These are phyloP conservation scores for Alisma plantagoaquatica DNA, from an alignment of 106 monocot species.

Conservation along the genomic window DNA sequence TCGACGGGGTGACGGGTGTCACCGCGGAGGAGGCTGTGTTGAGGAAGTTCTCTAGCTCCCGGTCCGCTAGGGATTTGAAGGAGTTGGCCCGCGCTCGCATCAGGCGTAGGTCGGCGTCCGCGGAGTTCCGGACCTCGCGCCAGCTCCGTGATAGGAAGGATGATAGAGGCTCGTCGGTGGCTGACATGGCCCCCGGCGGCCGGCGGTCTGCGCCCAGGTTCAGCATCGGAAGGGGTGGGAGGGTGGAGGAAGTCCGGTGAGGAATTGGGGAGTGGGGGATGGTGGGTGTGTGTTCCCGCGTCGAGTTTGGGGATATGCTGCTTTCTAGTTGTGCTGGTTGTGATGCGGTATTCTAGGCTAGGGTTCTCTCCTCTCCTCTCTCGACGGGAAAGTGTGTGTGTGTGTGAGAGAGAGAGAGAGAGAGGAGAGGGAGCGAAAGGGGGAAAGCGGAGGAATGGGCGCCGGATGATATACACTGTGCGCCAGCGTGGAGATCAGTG, in stretches of 20 bases:
- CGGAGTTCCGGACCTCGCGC: slow-evolving; percentile 79
- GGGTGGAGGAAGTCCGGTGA: not conserved
- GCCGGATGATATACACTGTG: too few relatives aligned
- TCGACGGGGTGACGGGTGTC: slow-evolving; percentile 12
- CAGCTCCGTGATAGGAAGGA: slow-evolving; percentile 85
- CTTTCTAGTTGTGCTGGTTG: too few relatives aligned
- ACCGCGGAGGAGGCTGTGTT: slow-evolving; percentile 8
- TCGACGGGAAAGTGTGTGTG: too few relatives aligned
- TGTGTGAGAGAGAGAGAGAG: too few relatives aligned
- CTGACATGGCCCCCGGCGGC: slow-evolving; percentile 28
- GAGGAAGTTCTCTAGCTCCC: slow-evolving; percentile 90
- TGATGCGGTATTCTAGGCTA: too few relatives aligned
- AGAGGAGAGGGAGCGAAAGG: too few relatives aligned
- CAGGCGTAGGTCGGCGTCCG: slow-evolving; percentile 64
- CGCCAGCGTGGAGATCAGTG: too few relatives aligned
- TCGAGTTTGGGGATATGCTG: too few relatives aligned
- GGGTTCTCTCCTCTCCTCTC: too few relatives aligned
- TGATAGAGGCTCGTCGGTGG: slow-evolving; percentile 59
- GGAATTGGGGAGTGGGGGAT: not conserved
- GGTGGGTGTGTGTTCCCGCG: too few relatives aligned
- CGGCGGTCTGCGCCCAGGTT: slow-evolving; percentile 25
- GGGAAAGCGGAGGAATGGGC: too few relatives aligned
- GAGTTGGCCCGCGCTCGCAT: slow-evolving; percentile 70
- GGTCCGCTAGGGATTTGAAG: slow-evolving; percentile 69
- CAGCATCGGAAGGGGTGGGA: not conserved